These are phyloP conservation scores for Ambrosiella beaveri DNA, from an alignment of 2,329 filamentous ascomycete genomes.

Conservation along the genomic window DNA sequence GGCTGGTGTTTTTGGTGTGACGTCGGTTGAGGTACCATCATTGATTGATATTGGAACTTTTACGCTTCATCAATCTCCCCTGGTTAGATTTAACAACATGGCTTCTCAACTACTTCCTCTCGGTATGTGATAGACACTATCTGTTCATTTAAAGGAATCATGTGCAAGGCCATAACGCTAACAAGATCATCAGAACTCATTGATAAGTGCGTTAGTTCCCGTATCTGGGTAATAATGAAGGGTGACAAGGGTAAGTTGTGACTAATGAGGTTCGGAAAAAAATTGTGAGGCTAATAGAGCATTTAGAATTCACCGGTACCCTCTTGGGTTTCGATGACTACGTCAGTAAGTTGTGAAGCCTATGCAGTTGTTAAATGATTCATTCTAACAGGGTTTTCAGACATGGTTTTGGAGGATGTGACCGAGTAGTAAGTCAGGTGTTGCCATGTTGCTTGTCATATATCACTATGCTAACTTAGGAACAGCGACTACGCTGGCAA, in stretches of 20 bases:
- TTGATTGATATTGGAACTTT: background rate
- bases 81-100: conserved; percentile 26
- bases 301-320: conserved; percentile 80
- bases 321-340: conserved; percentile 96
- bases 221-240: conserved; percentile 99
- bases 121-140: conserved; percentile 28
- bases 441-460: background rate
- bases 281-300: conserved; percentile 6
- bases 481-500: conserved; percentile 75
- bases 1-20: background rate
- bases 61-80: background rate
- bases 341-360: conserved; percentile 63
- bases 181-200: conserved; percentile 58
- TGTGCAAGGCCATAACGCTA: background rate
- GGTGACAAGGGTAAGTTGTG: conserved; percentile 68
- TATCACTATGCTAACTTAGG: background rate
- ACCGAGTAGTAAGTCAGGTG: conserved; percentile 66
- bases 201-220: conserved; percentile 94
- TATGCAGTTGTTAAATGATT: conserved; percentile 28
- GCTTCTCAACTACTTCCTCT: conserved; percentile 58
- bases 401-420: conserved; percentile 96
- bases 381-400: conserved; percentile 28
- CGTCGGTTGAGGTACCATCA: background rate
- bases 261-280: background rate
- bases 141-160: background rate